Evolutionary conservation across 1,139 yeast species (phyloP), one percentile per base, ranked within the genome.

Genomic region (Suhomyces taliae): DNA sequence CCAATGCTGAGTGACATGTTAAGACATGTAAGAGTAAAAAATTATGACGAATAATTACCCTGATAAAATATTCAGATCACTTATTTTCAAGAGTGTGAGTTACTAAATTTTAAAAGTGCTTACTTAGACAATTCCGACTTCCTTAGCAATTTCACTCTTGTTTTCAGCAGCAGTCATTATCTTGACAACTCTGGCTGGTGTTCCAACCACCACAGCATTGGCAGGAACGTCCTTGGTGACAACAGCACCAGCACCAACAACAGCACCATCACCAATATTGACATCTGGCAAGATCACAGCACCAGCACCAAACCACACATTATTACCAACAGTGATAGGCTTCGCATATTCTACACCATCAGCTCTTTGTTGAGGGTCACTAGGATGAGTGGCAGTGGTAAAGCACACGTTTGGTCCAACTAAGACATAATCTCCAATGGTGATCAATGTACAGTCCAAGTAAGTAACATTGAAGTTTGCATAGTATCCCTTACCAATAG

Each of bases 211-310:
- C 24, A 85, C 77, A 0, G 77, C 64, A 48, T 73, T 69, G 7
- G 76, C 67, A 1, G 86, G 83, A 19, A 84, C 74, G 51, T 76
- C 79, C 52, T 67, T 78, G 34, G 74, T 74, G 27, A 85, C 89
- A 1, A 84, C 83, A 6, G 83, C 66, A 4, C 88, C 89, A 7
- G 90, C 88, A 7, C 85, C 91, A 41, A 85, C 70, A 0, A 83
- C 82, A n/a, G 77, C 72, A 1, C 79, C 78, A 35, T 80, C 77
- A 7, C 90, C 90, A 44, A 85, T 75, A 1, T 78, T 81, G 11
- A 84, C 86, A 2, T 90, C 90, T 2, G 87, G 87, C 45, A 85
- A 64, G 6, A 85, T 72, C 1, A 70, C 68, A 24, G 69, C 78
- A 41, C 74, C 72, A 2, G 83, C 74, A 8, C 88, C 87, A 40